Base-by-base conservation (phyloP, 2,329 filamentous ascomycete genomes). In the Clathrospora elynae region DNA sequence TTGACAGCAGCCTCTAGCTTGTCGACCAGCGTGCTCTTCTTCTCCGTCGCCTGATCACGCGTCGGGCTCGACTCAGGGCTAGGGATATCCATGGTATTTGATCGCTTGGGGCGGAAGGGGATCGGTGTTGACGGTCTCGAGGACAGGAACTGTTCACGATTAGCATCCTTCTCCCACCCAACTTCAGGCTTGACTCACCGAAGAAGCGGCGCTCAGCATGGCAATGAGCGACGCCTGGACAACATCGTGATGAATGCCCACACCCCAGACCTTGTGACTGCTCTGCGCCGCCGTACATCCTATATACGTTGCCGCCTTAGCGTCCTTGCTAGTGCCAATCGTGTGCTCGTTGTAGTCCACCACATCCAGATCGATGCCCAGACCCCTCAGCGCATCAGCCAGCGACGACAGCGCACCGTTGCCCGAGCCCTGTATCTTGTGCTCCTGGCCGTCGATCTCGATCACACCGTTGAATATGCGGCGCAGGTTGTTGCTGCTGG, bases 291-390 rank as follows among this genome's bases (percentile, higher is more conserved):
- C 79, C 18, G 81, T 90, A 72, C 90, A 96, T 71, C 96, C 88
- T 53, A 97, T 95, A 67, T 95, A 97, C 2, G 91, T 89, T 2
- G 90, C 92, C n/a, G 92, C 92, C 76, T 95, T 95, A 55, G 92
- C 89, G 49, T 90, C 83, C 43, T 84, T 82, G 49, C 88, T 89
- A 36, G 79, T 78, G 54, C 90, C 90, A 57, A 97, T 90, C 18
- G 91, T 87, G 73, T 97, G 92, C 72, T 97, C 93, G 77, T 95
- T 96, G 78, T 97, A 97, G 70, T 96, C 90, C 31, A 85, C 82
- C 36, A 97, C 90, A 65, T 97, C 92, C 16, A 97, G 77, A 63
- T 95, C 86, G 52, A 97, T 86, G 45, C 89, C 88, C 22, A 97
- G 74, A 11, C 78, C 78, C 58, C 83, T 82, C 29, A 99, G 79